A percentile compares a stretch with the other conserved stretches of the same genome.
These are phyloP conservation scores for Lippia alba DNA, from an alignment of 305 asterid species.

Conservation along the genomic window DNA sequence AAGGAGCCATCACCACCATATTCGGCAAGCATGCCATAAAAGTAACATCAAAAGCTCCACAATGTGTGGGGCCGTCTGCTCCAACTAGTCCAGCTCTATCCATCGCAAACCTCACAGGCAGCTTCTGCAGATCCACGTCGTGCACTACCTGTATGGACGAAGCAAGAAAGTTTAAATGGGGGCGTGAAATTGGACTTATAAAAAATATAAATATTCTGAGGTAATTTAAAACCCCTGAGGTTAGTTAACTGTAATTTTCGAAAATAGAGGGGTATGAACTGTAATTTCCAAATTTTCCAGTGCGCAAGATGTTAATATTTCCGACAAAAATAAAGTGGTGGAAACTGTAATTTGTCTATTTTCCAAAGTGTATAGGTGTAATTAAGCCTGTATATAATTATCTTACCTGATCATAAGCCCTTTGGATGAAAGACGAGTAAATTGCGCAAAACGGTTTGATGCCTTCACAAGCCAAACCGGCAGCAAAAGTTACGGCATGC, in stretches of 20 bases:
- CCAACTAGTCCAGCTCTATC: slow-evolving; percentile 97
- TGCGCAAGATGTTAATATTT: too few species aligned
- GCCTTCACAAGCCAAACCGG: slow-evolving; percentile 99
- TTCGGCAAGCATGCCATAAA: slow-evolving; percentile 96
- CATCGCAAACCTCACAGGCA: slow-evolving; percentile 95
- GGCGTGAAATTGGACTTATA: too few species aligned
- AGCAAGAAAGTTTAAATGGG: slow-evolving; percentile 6
- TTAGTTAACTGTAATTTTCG: too few species aligned
- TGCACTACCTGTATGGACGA: slow-evolving; percentile 74
- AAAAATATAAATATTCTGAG: too few species aligned
- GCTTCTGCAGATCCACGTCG: slow-evolving; percentile 94
- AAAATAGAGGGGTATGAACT: too few species aligned
- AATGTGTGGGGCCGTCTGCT: slow-evolving; percentile 96
- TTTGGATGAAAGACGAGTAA: slow-evolving; percentile 91
- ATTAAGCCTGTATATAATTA: too few species aligned
- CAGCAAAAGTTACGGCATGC: slow-evolving; percentile 97
- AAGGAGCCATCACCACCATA: slow-evolving; percentile 99
- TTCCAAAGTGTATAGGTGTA: too few species aligned
- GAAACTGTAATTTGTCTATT: too few species aligned
- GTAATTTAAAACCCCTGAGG: too few species aligned
- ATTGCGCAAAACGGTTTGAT: slow-evolving; percentile 95
- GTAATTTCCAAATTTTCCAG: too few species aligned
- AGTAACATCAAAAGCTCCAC: slow-evolving; percentile 88
- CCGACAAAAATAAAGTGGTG: too few species aligned
- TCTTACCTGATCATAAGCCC: slow-evolving; percentile 93